phyloP scores from a whole-genome alignment of 2,329 filamentous ascomycete genomes.

The Ploettnerulaceae sp. region DNA sequence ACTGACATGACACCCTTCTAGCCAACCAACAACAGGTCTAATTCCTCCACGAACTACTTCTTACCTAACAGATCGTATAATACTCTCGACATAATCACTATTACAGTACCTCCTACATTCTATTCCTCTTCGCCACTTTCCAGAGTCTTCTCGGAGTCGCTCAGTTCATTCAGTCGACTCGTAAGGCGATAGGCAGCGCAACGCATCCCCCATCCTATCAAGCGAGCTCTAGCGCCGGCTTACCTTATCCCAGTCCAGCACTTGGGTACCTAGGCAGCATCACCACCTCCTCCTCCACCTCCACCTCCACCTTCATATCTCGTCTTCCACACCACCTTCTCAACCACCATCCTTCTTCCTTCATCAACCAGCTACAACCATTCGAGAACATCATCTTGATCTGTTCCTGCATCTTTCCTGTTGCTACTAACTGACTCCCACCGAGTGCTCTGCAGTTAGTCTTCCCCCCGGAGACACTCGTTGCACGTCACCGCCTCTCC shows the following conservation, averaged over 20 bases:
- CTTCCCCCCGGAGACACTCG: constrained; percentile 18
- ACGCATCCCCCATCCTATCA: too few species aligned
- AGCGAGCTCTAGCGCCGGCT: not conserved
- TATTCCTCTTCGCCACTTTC: too few species aligned
- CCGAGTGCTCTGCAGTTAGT: constrained; percentile 19
- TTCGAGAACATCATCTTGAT: constrained; percentile 10
- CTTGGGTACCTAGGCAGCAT: constrained; percentile 5
- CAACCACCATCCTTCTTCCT: constrained; percentile 13
- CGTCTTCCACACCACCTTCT: not conserved
- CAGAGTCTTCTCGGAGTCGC: too few species aligned
- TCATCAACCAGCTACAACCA: constrained; percentile 1
- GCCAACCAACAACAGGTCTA: too few species aligned
- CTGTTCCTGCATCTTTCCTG: constrained; percentile 8
- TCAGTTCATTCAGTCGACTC: too few species aligned
- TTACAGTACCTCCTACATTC: too few species aligned
- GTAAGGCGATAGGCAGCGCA: too few species aligned
- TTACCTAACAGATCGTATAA: too few species aligned
- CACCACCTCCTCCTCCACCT: constrained; percentile 12
- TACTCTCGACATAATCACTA: too few species aligned
- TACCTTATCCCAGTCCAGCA: not conserved
- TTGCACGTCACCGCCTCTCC: constrained; percentile 27
- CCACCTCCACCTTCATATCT: constrained; percentile 11
- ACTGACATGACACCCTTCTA: too few species aligned
- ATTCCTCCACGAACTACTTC: too few species aligned
- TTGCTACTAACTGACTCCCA: constrained; percentile 10